Conservation (phyloP, 177 flowering plant genomes). For the Tripterygium wilfordii region DNA sequence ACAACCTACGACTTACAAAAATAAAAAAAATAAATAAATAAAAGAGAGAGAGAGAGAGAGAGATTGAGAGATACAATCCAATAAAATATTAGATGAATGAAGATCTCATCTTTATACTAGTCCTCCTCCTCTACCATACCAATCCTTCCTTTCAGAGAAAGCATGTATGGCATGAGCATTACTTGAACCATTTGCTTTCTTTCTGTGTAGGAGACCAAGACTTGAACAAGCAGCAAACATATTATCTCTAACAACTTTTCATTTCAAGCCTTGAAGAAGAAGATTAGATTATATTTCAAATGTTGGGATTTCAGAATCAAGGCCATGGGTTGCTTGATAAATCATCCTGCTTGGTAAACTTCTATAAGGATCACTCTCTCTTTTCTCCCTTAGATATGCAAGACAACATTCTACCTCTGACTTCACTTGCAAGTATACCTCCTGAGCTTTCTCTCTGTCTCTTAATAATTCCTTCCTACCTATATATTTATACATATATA, state of each 20-base stretch:
- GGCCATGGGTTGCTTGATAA: constrained; percentile 54
- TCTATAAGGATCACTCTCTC: constrained; percentile 67
- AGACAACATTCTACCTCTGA: constrained; percentile 57
- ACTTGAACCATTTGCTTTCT: too few species aligned
- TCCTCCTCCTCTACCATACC: too few species aligned
- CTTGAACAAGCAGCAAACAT: too few species aligned
- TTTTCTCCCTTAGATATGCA: constrained; percentile 53
- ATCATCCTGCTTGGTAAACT: constrained; percentile 36
- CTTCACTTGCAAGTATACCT: constrained; percentile 51
- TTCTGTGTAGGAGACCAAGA: too few species aligned
- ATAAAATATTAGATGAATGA: too few species aligned
- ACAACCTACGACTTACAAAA: too few species aligned
- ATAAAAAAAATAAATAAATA: too few species aligned
- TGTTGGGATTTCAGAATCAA: constrained; percentile 47
- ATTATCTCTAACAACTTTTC: not conserved
- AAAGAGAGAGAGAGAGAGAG: too few species aligned
- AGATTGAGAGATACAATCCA: too few species aligned
- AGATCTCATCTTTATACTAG: too few species aligned
- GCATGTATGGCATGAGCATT: too few species aligned
- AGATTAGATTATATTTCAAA: constrained; percentile 34
- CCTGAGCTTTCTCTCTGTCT: constrained; percentile 48
- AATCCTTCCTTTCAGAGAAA: too few species aligned
- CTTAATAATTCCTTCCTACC: constrained; percentile 32
- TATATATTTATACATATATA: not conserved
- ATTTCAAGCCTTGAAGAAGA: not conserved